phyloP scores from a whole-genome alignment of 352 stramenopile genomes.

The Pythium sp. region DNA sequence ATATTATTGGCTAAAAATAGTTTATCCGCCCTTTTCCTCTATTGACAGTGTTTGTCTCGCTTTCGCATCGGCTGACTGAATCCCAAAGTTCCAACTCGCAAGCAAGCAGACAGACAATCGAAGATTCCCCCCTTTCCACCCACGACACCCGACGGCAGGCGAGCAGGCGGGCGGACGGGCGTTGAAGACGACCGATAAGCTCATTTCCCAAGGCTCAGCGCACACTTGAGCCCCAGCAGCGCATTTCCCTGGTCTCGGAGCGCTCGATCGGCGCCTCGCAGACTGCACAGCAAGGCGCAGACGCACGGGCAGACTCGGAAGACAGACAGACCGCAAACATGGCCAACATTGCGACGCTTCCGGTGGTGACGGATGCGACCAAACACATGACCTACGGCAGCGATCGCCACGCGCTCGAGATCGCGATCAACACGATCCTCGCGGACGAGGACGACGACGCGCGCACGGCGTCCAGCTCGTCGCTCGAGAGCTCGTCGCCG shows the following conservation, averaged over 20 bases:
- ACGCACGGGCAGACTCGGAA: background rate
- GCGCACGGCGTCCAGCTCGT: slow-evolving; percentile 18
- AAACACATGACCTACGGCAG: slow-evolving; percentile 15
- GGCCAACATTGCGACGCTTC: slow-evolving; percentile 15
- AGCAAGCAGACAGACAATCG: background rate
- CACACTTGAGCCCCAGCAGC: background rate
- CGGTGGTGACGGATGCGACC: slow-evolving; percentile 9
- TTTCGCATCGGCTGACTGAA: slow-evolving; percentile 7
- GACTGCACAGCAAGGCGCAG: background rate
- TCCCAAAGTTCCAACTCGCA: background rate
- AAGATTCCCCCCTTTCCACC: slow-evolving; percentile 12
- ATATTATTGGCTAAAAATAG: background rate
- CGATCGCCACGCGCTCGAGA: slow-evolving; percentile 10
- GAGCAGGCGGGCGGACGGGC: background rate
- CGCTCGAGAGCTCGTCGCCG: slow-evolving; percentile 9
- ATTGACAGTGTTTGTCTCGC: slow-evolving; percentile 13
- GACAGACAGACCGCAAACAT: background rate
- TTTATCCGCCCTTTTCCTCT: background rate
- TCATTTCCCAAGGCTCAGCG: background rate
- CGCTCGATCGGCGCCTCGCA: background rate
- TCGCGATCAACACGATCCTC: slow-evolving; percentile 4
- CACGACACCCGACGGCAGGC: background rate
- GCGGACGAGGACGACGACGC: slow-evolving; percentile 12
- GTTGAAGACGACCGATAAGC: background rate
- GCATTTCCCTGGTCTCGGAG: background rate